Evolutionary conservation across 176 grass and related monocot species (phyloP).

Genomic region (Pharus latifolius): DNA sequence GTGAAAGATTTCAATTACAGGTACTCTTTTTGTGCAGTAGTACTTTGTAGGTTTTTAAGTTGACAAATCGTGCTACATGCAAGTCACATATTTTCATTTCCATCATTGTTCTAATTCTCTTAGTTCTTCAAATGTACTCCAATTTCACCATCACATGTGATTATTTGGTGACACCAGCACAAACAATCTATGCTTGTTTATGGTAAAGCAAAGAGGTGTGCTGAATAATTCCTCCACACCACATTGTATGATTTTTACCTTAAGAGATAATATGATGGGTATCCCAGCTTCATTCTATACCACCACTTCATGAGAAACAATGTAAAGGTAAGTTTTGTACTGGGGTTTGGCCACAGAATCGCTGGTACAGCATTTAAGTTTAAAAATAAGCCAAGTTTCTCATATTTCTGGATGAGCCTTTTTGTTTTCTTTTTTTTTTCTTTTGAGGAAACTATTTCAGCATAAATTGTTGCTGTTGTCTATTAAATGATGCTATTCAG

Average conservation of each 20-base stretch:
- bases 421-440: too few relatives aligned
- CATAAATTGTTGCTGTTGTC: background rate
- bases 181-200: background rate
- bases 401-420: background rate
- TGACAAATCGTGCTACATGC: background rate
- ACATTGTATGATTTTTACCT: background rate
- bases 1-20: slow-evolving; percentile 98
- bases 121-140: background rate
- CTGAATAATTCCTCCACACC: background rate
- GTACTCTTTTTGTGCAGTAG: slow-evolving; percentile 25
- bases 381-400: slow-evolving; percentile 4
- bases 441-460: too few relatives aligned
- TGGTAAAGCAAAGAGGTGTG: background rate
- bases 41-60: background rate
- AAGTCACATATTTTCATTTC: background rate
- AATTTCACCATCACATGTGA: background rate
- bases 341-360: too few relatives aligned
- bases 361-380: too few relatives aligned
- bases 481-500: background rate
- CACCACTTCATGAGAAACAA: too few relatives aligned
- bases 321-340: too few relatives aligned
- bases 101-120: background rate
- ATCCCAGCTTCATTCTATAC: too few relatives aligned
- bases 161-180: background rate
- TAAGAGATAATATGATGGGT: too few relatives aligned